Conservation (phyloP, 2,329 filamentous ascomycete species). For the Diaporthe longicolla region DNA sequence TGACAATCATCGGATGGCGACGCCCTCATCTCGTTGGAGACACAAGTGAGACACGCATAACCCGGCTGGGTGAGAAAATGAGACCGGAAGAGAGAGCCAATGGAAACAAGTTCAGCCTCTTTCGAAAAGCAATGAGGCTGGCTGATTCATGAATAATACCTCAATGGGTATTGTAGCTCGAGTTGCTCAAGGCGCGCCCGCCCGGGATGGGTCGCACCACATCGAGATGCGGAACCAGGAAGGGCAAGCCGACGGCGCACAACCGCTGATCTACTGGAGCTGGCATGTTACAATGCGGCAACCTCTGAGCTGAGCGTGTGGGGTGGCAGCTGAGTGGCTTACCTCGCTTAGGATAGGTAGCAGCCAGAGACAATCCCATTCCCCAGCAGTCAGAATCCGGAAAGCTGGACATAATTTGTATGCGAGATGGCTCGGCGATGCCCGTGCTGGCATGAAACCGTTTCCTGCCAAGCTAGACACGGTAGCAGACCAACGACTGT, state of each 20-base stretch:
- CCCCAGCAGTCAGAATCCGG: not conserved
- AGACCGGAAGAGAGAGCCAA: not conserved
- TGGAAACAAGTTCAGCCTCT: not conserved
- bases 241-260: not conserved
- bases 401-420: not conserved
- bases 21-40: not conserved
- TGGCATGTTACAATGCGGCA: constrained; percentile 6
- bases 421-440: not conserved
- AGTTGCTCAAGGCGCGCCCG: not conserved
- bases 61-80: not conserved
- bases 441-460: not conserved
- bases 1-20: not conserved
- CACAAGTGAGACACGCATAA: not conserved
- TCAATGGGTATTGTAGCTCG: constrained; percentile 4
- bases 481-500: not conserved
- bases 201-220: constrained; percentile 8
- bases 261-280: not conserved
- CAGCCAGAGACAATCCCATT: not conserved
- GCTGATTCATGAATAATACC: constrained; percentile 12
- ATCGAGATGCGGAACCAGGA: not conserved
- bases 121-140: not conserved
- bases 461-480: not conserved
- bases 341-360: not conserved
- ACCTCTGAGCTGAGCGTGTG: not conserved
- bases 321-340: not conserved